Conservation (phyloP, 2,329 filamentous ascomycete genomes). For the Torrubiella hemipterigena region DNA sequence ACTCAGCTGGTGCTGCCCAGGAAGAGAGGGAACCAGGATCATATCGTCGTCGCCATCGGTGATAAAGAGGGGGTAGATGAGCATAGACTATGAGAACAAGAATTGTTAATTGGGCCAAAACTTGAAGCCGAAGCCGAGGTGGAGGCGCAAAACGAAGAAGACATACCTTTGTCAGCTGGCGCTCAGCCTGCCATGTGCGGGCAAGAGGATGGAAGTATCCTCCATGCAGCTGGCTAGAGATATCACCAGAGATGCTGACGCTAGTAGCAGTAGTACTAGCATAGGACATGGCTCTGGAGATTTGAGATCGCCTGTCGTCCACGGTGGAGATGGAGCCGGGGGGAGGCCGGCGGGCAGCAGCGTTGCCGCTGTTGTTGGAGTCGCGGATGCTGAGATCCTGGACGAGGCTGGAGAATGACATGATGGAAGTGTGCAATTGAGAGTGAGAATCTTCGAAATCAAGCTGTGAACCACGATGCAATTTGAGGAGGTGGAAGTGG, state of each 20-base stretch:
- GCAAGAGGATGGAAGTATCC: conserved; percentile 73
- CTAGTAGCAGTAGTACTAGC: conserved; percentile 55
- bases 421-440: conserved; percentile 15
- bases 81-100: conserved; percentile 61
- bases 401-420: conserved; percentile 59
- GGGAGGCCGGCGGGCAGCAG: conserved; percentile 29
- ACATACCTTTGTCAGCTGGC: conserved; percentile 71
- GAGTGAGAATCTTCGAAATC: not conserved
- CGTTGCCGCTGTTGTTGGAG: conserved; percentile 24
- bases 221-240: conserved; percentile 72
- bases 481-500: too few species aligned
- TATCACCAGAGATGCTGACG: conserved; percentile 61
- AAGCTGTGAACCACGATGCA: too few species aligned
- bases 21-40: conserved; percentile 77
- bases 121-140: not conserved
- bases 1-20: conserved; percentile 79
- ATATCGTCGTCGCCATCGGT: conserved; percentile 92
- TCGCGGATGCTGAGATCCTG: conserved; percentile 53
- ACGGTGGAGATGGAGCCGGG: conserved; percentile 40
- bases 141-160: not conserved
- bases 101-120: conserved; percentile 2
- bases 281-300: conserved; percentile 54
- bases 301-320: conserved; percentile 47
- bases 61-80: conserved; percentile 95
- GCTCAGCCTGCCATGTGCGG: conserved; percentile 71